Evolutionary conservation across 129 eudicot genomes (phyloP), one percentile per base, ranked within the genome.

Genomic region (Tagetes erecta): DNA sequence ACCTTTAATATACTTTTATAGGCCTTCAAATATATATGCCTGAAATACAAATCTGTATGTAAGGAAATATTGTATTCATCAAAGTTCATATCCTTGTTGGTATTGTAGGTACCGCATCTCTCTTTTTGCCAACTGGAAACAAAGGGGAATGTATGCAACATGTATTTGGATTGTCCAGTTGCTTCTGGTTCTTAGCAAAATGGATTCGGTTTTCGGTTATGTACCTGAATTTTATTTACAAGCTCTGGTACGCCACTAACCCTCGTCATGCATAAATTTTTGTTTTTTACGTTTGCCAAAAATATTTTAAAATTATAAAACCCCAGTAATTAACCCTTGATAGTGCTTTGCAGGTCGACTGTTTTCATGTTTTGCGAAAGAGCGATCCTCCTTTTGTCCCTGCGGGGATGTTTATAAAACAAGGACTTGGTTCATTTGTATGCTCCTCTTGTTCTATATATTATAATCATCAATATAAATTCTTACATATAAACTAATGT

Each of bases 381-480:
- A 88, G 97, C 69, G 97, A 93, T 82, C 98, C 98, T 71, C 96
- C 95, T 45, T 90, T 90, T 88, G 98, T 88, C 34, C 98, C 98
- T 52, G 75, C 88, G 46, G 81, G 92, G 66, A 86, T 90, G 76
- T 90, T 93, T 64, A 84, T 93, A 57, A 90, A 86, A 78, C 97
- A 86, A 81, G 98, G 98, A 53, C 91, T 93, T 64, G n/a, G 89
- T 67, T 84, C 98, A 41, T 93, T 93, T 80, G 98, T 93, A 90
- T 55, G 98, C 59, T 78, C 72, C 72, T 71, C 34, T 38, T 52
- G 64, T 35, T 63, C 70, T 35, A 3, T 67, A 36, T 42, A n/a
- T 64, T n/a, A 30, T 36, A 46, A 74, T 46, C 34, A 47, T 1
- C 39, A 11, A 63, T 35, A 20, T 64, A 20, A n/a, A 35, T 6